Conservation (phyloP, 345 rosid species). For the Erysimum cheiranthoides region DNA sequence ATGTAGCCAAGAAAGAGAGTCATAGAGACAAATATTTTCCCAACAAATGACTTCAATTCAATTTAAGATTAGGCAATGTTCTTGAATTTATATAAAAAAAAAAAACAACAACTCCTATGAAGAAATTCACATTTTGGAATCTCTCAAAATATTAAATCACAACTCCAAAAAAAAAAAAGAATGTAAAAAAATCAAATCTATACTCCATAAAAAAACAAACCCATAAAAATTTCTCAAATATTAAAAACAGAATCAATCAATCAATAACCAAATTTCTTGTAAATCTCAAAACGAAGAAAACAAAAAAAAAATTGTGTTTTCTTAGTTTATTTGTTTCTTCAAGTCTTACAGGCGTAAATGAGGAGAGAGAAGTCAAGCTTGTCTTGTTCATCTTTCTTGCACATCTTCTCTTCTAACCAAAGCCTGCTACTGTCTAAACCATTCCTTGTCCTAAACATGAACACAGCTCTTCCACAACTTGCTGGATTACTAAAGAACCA, state of each 20-base stretch:
- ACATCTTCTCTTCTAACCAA: constrained; percentile 73
- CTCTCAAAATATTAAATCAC: constrained; percentile 37
- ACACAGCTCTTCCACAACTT: constrained; percentile 68
- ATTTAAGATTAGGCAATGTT: constrained; percentile 9
- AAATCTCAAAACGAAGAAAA: constrained; percentile 17
- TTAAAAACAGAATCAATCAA: constrained; percentile 35
- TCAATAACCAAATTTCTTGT: constrained; percentile 15
- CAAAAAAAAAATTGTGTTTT: neutral
- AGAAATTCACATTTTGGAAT: constrained; percentile 32
- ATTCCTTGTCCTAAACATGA: constrained; percentile 90
- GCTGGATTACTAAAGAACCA: constrained; percentile 71
- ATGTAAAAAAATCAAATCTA: constrained; percentile 39
- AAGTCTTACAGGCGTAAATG: constrained; percentile 76
- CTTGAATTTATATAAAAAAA: neutral
- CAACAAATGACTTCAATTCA: constrained; percentile 26
- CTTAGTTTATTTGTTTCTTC: neutral
- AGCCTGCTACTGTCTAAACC: constrained; percentile 71
- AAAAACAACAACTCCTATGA: constrained; percentile 8
- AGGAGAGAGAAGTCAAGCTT: constrained; percentile 75
- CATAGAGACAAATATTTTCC: neutral
- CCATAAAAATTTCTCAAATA: constrained; percentile 26
- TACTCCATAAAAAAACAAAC: constrained; percentile 35
- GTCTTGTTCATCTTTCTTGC: constrained; percentile 63
- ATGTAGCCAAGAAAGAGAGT: neutral
- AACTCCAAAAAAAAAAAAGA: constrained; percentile 44